Percentiles rank a stretch among this genome's conserved stretches.
phyloP scores from a whole-genome alignment of 2,329 filamentous ascomycete species.

The Aspergillus neotritici region DNA sequence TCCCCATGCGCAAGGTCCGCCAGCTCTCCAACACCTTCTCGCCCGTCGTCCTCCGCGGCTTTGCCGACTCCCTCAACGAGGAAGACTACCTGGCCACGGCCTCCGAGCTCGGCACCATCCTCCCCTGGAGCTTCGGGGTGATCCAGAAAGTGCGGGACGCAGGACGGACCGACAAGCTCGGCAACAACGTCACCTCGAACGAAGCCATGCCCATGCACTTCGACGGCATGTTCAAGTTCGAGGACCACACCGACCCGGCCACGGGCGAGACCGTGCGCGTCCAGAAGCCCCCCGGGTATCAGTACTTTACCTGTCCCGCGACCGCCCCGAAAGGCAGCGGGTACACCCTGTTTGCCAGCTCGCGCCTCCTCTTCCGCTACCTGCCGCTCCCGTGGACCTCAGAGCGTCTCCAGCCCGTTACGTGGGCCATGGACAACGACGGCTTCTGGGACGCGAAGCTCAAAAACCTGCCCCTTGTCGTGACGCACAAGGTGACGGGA shows the following conservation, averaged over 20 bases:
- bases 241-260: conserved; percentile 33
- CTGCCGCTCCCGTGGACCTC: conserved; percentile 36
- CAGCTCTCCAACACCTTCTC: conserved; percentile 48
- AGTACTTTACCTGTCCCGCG: conserved; percentile 46
- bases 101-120: conserved; percentile 44
- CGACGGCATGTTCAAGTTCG: conserved; percentile 53
- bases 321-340: conserved; percentile 47
- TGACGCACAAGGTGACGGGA: conserved; percentile 43
- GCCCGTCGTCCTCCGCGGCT: conserved; percentile 50
- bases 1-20: conserved; percentile 23
- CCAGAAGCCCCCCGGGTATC: conserved; percentile 47
- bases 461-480: conserved; percentile 42
- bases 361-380: conserved; percentile 46
- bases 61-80: conserved; percentile 43
- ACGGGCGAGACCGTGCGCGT: conserved; percentile 39
- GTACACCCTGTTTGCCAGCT: conserved; percentile 51
- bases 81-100: conserved; percentile 45
- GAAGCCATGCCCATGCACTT: conserved; percentile 56
- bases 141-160: conserved; percentile 49
- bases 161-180: conserved; percentile 38
- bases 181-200: conserved; percentile 51
- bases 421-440: conserved; percentile 47
- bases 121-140: conserved; percentile 51
- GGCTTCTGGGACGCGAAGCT: conserved; percentile 45
- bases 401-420: conserved; percentile 27